Base-by-base conservation (phyloP, 176 grass and related monocot genomes). In the Coix lacrymajobi region DNA sequence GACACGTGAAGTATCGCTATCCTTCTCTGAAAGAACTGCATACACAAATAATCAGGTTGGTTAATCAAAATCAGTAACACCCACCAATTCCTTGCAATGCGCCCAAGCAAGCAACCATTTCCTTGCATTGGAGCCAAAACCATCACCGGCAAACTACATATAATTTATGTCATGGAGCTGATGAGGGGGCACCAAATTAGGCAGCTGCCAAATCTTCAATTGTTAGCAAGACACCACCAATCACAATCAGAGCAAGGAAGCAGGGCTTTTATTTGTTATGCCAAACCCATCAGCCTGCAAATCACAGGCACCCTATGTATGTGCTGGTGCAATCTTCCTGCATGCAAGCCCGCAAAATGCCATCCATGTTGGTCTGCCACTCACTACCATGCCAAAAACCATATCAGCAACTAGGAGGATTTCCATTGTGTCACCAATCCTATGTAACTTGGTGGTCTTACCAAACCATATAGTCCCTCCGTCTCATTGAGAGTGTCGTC, bases 401-500 rank as follows among this genome's bases (percentile, higher is more conserved):
- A 38, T 60, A 13, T 29, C 20, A 45, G 43, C 43, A 38, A 69
- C 61, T 39, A 80, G 76, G 52, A n/a, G 76, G 70, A 69, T 81
- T 52, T 85, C 82, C 87, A 81, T n/a, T n/a, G n/a, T 44, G 82
- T 89, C 77, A 85, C 82, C 77, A 81, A 79, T 29, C 1, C 5
- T 22, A 43, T 71, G 39, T 71, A 20, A 16, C 28, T 32, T 32
- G 28, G 33, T 52, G 16, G 20, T 77, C 43, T 29, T 25, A 75
- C 79, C 85, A 87, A 87, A 72, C 75, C 75, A 44, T 44, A 12
- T 25, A n/a, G n/a, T n/a, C n/a, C n/a, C n/a, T n/a, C n/a, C n/a
- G n/a, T n/a, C n/a, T n/a, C n/a, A n/a, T n/a, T n/a, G n/a, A n/a
- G n/a, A n/a, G n/a, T n/a, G n/a, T n/a, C n/a, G n/a, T n/a, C n/a